Evolutionary conservation across 345 rosid species (phyloP).

Genomic region (Xanthoceras sorbifolium): DNA sequence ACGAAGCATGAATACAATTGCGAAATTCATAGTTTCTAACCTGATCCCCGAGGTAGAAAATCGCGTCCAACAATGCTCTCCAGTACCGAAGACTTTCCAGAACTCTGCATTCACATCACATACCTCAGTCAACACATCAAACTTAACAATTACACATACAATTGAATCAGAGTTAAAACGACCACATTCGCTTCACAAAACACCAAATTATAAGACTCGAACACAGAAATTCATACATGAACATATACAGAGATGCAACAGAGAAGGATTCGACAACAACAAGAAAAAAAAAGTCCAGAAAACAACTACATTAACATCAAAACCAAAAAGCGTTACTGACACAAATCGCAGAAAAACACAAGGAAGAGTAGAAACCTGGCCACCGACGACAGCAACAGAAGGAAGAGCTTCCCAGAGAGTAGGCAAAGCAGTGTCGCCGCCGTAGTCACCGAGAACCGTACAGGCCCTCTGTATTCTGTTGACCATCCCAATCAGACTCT

Average conservation of each 20-base stretch:
- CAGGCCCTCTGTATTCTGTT: slow-evolving; percentile 63
- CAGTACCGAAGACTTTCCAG: slow-evolving; percentile 68
- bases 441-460: slow-evolving; percentile 62
- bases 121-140: neutral
- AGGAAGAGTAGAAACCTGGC: slow-evolving; percentile 40
- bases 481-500: slow-evolving; percentile 58
- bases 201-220: neutral
- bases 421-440: slow-evolving; percentile 46
- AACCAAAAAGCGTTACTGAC: neutral
- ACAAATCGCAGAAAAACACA: neutral
- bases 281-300: neutral
- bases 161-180: neutral
- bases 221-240: neutral
- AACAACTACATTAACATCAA: neutral
- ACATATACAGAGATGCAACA: neutral
- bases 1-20: neutral
- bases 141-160: neutral
- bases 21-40: slow-evolving; percentile 21
- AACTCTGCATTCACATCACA: slow-evolving; percentile 44
- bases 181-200: neutral
- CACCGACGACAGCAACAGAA: slow-evolving; percentile 66
- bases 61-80: slow-evolving; percentile 75
- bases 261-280: neutral
- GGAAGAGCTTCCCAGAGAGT: slow-evolving; percentile 82
- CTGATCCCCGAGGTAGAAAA: slow-evolving; percentile 74